These are phyloP conservation scores for Letharia columbiana DNA, from an alignment of 495 filamentous ascomycete genomes.

Conservation along the genomic window DNA sequence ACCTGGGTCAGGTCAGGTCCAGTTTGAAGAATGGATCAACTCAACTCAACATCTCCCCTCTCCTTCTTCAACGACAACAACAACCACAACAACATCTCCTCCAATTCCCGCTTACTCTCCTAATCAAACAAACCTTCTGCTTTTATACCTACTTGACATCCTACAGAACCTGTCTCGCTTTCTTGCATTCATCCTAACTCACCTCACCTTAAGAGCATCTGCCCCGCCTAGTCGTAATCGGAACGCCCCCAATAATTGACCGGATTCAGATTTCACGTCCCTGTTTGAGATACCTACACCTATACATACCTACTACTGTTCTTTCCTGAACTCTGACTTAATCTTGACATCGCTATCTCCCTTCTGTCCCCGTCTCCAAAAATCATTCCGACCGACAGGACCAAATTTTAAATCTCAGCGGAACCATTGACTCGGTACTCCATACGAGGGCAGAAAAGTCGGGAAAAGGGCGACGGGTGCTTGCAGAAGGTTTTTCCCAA, in stretches of 20 bases:
- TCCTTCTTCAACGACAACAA: neutral
- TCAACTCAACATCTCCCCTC: too few species aligned
- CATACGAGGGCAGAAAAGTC: too few species aligned
- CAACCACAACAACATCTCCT: neutral
- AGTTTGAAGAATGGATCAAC: neutral
- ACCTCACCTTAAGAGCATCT: too few species aligned
- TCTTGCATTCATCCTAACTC: neutral
- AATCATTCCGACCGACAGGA: neutral
- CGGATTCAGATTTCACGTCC: neutral
- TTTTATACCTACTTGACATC: neutral
- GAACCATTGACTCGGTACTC: neutral
- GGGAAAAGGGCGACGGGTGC: conserved; percentile 2
- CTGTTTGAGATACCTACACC: too few species aligned
- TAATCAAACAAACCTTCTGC: neutral
- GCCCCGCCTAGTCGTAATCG: neutral
- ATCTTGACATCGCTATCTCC: neutral
- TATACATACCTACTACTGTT: too few species aligned
- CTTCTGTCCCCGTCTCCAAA: neutral
- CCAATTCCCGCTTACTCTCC: neutral
- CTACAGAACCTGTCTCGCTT: neutral
- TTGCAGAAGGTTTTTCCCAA: neutral
- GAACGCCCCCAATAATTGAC: neutral
- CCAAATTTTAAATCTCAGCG: neutral
- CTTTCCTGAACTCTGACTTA: neutral
- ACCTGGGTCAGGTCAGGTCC: too few species aligned